Evolutionary conservation across 768 basidiomycete genomes (phyloP).

Genomic region (Leccinum fibrillosum): DNA sequence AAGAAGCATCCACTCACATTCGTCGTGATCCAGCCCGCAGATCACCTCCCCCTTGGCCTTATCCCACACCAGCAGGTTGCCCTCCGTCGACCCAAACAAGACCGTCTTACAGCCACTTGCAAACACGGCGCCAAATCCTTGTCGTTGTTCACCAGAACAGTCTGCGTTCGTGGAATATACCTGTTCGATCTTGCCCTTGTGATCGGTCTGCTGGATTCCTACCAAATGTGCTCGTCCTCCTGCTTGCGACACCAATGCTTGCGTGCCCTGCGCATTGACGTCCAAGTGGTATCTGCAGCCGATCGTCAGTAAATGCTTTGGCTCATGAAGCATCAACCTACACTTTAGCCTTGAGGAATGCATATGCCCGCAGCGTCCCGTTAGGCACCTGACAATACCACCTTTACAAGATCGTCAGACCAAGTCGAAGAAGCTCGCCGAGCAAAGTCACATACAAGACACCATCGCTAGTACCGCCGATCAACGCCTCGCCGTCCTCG

Average conservation of each 20-base stretch:
- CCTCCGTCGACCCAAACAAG: conserved; percentile 53
- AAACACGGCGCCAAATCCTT: conserved; percentile 50
- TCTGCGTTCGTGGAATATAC: conserved; percentile 45
- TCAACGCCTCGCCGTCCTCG: conserved; percentile 56
- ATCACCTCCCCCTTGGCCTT: conserved; percentile 48
- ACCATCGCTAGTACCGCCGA: conserved; percentile 70
- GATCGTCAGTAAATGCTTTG: conserved; percentile 9
- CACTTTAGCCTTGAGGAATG: conserved; percentile 60
- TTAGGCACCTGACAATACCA: conserved; percentile 71
- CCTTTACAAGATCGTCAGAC: conserved; percentile 32
- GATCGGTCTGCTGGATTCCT: conserved; percentile 45
- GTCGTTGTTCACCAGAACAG: conserved; percentile 26
- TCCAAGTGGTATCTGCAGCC: conserved; percentile 50
- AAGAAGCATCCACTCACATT: conserved; percentile 39
- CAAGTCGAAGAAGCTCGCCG: background rate
- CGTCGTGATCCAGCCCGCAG: conserved; percentile 59
- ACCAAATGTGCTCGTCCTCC: conserved; percentile 52
- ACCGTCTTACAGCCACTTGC: conserved; percentile 50
- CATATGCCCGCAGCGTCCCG: conserved; percentile 58
- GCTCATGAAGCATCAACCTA: conserved; percentile 28
- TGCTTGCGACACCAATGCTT: conserved; percentile 51
- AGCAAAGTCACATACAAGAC: conserved; percentile 46
- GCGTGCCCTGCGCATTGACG: conserved; percentile 44
- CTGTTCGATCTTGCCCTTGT: conserved; percentile 51
- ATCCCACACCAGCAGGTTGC: conserved; percentile 63